A percentile compares a stretch with the other conserved stretches of the same genome.
phyloP scores from a whole-genome alignment of 305 asterid species.

The Nicotiana rustica region DNA sequence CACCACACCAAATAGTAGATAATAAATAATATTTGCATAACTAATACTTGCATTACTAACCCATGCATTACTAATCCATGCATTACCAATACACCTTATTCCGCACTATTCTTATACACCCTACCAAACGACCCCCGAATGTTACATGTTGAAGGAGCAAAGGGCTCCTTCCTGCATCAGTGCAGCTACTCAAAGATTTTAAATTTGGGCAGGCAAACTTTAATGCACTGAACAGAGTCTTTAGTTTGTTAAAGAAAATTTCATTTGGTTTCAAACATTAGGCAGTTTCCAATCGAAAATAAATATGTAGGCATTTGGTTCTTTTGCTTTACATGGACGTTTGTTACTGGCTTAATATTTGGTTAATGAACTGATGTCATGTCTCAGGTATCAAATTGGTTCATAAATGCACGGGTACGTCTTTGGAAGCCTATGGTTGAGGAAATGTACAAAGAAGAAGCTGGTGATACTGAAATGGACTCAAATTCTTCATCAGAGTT shows the following conservation, averaged over 20 bases:
- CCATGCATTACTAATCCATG: too few relatives aligned
- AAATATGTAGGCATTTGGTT: neutral
- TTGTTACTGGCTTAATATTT: neutral
- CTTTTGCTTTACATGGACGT: neutral
- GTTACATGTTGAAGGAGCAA: too few relatives aligned
- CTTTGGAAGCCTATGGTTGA: conserved; percentile 99
- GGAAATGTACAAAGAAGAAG: conserved; percentile 93
- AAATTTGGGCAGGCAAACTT: neutral
- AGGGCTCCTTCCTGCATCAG: conserved; percentile 29
- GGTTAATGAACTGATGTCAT: conserved; percentile 31
- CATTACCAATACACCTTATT: too few relatives aligned
- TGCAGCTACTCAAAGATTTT: neutral
- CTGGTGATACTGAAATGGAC: conserved; percentile 64
- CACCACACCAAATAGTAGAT: too few relatives aligned
- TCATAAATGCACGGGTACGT: conserved; percentile 93
- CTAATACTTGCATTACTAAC: too few relatives aligned
- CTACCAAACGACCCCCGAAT: too few relatives aligned
- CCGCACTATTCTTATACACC: too few relatives aligned
- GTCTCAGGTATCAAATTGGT: conserved; percentile 94
- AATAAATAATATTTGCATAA: too few relatives aligned
- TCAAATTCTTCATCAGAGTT: conserved; percentile 70
- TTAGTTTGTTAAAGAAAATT: neutral
- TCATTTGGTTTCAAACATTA: conserved; percentile 8
- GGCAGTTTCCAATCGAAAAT: neutral
- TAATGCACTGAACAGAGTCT: neutral